A percentile compares a stretch with the other conserved stretches of the same genome.
Evolutionary conservation across 306 rosid species (phyloP).

Genomic region (Cyclanthera cordifolia): DNA sequence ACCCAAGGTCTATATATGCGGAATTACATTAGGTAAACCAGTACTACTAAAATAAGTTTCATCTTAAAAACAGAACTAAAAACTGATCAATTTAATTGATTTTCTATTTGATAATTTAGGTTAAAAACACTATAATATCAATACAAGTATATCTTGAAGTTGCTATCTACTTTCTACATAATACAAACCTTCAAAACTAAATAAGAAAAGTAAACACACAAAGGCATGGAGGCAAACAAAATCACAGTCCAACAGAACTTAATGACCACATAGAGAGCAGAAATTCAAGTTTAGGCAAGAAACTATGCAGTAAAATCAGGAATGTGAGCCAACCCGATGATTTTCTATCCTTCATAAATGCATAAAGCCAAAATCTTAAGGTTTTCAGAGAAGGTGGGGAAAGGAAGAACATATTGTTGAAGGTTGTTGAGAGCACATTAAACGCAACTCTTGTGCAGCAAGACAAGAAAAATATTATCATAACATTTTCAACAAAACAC

Average conservation of each 20-base stretch:
- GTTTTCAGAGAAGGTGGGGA: not conserved
- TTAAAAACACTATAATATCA: too few relatives aligned
- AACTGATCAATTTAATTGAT: too few relatives aligned
- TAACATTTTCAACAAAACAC: not conserved
- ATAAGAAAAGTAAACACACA: not conserved
- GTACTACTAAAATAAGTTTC: too few relatives aligned
- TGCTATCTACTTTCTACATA: too few relatives aligned
- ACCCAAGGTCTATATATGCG: too few relatives aligned
- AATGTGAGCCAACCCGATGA: not conserved
- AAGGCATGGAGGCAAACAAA: not conserved
- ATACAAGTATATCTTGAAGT: too few relatives aligned
- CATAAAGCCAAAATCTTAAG: not conserved
- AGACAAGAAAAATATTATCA: constrained; percentile 1
- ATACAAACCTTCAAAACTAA: too few relatives aligned
- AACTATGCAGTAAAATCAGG: not conserved
- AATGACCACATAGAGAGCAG: not conserved
- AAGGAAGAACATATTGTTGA: not conserved
- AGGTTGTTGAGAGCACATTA: constrained; percentile 1
- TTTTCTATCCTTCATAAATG: constrained; percentile 1
- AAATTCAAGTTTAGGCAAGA: not conserved
- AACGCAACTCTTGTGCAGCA: constrained; percentile 9
- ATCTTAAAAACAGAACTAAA: too few relatives aligned
- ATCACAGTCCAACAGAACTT: too few relatives aligned
- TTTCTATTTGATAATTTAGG: too few relatives aligned
- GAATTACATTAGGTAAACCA: too few relatives aligned